These are phyloP conservation scores for Abrus pulchellus DNA, from an alignment of 306 rosid genomes.

Conservation along the genomic window DNA sequence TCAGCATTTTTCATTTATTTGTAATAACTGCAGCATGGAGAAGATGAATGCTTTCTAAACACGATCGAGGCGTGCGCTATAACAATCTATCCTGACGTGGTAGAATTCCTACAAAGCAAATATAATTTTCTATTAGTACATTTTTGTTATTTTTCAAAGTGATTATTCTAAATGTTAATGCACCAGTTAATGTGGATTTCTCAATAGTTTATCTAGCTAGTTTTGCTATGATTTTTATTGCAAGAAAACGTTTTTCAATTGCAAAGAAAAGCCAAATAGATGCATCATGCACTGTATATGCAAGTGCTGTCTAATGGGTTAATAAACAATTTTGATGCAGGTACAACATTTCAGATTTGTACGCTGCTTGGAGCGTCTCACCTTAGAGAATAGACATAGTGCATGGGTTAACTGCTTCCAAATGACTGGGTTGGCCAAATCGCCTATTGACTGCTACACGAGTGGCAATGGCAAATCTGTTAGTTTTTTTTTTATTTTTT, in stretches of 20 bases:
- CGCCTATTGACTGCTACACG: conserved; percentile 73
- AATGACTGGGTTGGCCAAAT: conserved; percentile 60
- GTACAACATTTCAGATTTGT: conserved; percentile 70
- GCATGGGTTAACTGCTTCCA: conserved; percentile 79
- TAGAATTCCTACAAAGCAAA: conserved; percentile 39
- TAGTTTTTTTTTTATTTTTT: conserved; percentile 20
- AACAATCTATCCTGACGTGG: conserved; percentile 73
- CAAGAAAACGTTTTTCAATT: not conserved
- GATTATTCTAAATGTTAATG: not conserved
- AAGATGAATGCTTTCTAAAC: conserved; percentile 86
- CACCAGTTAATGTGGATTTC: not conserved
- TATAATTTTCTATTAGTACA: not conserved
- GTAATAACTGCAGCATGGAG: conserved; percentile 74
- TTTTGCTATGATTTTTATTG: too few relatives aligned
- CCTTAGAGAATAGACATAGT: conserved; percentile 52
- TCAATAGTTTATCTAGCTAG: not conserved
- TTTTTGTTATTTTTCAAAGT: not conserved
- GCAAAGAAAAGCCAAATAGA: not conserved
- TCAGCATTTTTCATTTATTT: not conserved
- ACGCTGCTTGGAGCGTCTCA: conserved; percentile 70
- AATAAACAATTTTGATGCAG: conserved; percentile 50
- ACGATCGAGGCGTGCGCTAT: conserved; percentile 85
- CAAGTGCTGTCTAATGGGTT: not conserved
- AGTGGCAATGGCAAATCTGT: conserved; percentile 76
- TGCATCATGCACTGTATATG: not conserved